Conservation (phyloP, 2,329 filamentous ascomycete species). For the Aspergillus neoniger region DNA sequence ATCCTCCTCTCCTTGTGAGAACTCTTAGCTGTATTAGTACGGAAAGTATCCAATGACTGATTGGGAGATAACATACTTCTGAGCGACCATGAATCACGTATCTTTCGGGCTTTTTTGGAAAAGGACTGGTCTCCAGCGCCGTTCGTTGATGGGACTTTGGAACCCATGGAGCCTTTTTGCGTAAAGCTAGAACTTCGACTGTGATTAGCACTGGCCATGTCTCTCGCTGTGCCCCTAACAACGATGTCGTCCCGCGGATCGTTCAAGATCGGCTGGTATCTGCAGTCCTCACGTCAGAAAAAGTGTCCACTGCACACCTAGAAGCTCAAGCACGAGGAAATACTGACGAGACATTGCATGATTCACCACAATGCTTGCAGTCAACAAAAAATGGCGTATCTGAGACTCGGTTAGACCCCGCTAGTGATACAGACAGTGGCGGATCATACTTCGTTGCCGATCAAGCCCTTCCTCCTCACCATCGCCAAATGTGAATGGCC, state of each 20-base stretch:
- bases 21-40: conserved; percentile 19
- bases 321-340: neutral
- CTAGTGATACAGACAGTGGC: neutral
- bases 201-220: conserved; percentile 14
- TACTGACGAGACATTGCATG: conserved; percentile 27
- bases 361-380: conserved; percentile 26
- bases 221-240: conserved; percentile 21
- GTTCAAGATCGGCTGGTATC: conserved; percentile 26
- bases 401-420: conserved; percentile 11
- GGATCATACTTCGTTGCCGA: conserved; percentile 21
- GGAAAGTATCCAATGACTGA: neutral
- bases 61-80: conserved; percentile 24
- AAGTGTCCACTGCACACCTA: neutral
- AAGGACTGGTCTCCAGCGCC: conserved; percentile 22
- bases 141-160: conserved; percentile 17
- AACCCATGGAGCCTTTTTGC: conserved; percentile 18
- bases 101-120: conserved; percentile 24
- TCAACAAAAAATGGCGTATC: conserved; percentile 18
- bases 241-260: conserved; percentile 24
- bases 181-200: conserved; percentile 25
- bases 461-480: conserved; percentile 18
- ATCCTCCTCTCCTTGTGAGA: conserved; percentile 32
- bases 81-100: conserved; percentile 32
- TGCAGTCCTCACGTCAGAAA: conserved; percentile 5
- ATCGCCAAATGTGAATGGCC: conserved; percentile 25